Percentiles rank a stretch among this genome's conserved stretches.
Evolutionary conservation across 2,329 filamentous ascomycete species (phyloP).

Genomic region (Talaromyces sp.): DNA sequence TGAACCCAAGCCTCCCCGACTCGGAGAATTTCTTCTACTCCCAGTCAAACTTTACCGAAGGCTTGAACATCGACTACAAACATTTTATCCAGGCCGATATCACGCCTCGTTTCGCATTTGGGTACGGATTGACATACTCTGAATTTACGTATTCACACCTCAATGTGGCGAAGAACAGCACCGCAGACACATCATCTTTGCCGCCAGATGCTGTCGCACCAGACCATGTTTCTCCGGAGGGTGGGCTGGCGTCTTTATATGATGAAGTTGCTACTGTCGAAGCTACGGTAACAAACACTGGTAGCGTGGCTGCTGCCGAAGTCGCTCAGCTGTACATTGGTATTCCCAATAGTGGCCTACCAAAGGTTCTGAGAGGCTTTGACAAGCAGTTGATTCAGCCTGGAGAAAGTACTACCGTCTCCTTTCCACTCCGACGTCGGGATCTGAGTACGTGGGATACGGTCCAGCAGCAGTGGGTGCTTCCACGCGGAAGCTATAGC

Average conservation of each 20-base stretch:
- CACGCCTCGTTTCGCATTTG: conserved; percentile 33
- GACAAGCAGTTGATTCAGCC: conserved; percentile 39
- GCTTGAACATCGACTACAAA: conserved; percentile 50
- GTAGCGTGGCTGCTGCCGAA: conserved; percentile 36
- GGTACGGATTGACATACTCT: conserved; percentile 43
- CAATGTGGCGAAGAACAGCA: not conserved
- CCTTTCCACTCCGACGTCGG: conserved; percentile 40
- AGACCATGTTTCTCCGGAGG: conserved; percentile 22
- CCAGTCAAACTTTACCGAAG: conserved; percentile 43
- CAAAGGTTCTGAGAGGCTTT: conserved; percentile 46
- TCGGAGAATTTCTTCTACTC: conserved; percentile 10
- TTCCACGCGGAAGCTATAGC: conserved; percentile 18
- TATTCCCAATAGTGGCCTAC: not conserved
- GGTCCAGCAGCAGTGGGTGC: conserved; percentile 27
- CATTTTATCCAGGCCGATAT: conserved; percentile 43
- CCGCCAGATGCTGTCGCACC: not conserved
- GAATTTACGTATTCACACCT: conserved; percentile 71
- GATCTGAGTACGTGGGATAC: conserved; percentile 35
- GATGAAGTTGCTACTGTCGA: conserved; percentile 38
- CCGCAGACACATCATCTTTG: not conserved
- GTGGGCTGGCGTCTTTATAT: conserved; percentile 49
- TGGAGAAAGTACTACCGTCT: conserved; percentile 36
- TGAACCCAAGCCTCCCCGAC: conserved; percentile 29
- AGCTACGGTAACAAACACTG: conserved; percentile 41
- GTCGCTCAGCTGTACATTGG: conserved; percentile 36